Percentiles rank a stretch among this genome's conserved stretches.
Conservation (phyloP, 352 stramenopile species). For the Phytophthora citricola region DNA sequence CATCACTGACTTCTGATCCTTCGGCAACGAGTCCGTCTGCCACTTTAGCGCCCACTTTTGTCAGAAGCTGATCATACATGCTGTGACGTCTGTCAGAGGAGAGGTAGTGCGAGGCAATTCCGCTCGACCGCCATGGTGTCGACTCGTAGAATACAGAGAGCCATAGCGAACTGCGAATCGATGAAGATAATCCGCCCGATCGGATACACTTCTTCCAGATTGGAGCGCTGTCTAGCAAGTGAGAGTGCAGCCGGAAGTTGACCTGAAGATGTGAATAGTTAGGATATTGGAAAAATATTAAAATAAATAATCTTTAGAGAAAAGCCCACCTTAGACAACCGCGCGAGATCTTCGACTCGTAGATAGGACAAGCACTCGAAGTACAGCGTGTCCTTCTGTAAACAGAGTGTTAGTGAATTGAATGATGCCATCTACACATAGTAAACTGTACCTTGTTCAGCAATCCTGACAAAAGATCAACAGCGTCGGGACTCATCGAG, state of each 20-base stretch:
- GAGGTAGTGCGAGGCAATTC: constrained; percentile 49
- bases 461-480: constrained; percentile 35
- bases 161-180: constrained; percentile 67
- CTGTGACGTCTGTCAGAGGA: constrained; percentile 46
- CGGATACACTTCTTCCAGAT: constrained; percentile 83
- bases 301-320: background rate
- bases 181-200: constrained; percentile 49
- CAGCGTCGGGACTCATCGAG: constrained; percentile 19
- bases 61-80: constrained; percentile 77
- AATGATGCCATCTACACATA: background rate
- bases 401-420: constrained; percentile 1
- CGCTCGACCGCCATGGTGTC: constrained; percentile 53
- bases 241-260: constrained; percentile 45
- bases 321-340: constrained; percentile 42
- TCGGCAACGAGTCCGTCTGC: constrained; percentile 28
- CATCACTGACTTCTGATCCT: constrained; percentile 33
- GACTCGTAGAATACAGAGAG: constrained; percentile 69
- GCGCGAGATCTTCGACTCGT: constrained; percentile 52
- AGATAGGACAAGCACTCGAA: constrained; percentile 57
- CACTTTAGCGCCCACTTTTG: constrained; percentile 60
- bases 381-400: constrained; percentile 41
- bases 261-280: constrained; percentile 25
- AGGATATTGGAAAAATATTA: background rate
- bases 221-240: constrained; percentile 53
- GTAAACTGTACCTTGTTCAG: constrained; percentile 35